phyloP scores from a whole-genome alignment of 2,329 filamentous ascomycete species.

The Fusarium sp. region DNA sequence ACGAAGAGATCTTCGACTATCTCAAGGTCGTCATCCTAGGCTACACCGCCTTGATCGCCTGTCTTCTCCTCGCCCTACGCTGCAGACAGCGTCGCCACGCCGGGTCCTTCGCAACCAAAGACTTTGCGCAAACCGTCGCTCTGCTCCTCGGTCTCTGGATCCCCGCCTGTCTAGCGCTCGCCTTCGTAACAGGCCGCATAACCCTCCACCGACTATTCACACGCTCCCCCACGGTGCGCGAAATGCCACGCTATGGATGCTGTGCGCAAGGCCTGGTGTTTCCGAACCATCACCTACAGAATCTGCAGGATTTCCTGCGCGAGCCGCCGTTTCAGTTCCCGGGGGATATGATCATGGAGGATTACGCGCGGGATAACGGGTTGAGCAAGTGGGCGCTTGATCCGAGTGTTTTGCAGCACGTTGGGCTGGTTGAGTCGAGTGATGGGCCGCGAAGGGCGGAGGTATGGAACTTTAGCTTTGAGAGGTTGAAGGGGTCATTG shows the following conservation, averaged over 20 bases:
- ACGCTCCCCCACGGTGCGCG: conserved; percentile 39
- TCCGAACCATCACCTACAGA: conserved; percentile 43
- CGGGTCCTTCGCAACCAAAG: conserved; percentile 13
- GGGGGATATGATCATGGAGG: conserved; percentile 49
- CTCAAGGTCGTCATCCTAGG: conserved; percentile 37
- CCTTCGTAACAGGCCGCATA: conserved; percentile 44
- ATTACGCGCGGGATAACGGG: conserved; percentile 42
- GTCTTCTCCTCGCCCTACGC: conserved; percentile 11
- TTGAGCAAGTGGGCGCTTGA: conserved; percentile 50
- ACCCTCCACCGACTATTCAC: conserved; percentile 40
- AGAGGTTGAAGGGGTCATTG: conserved; percentile 22
- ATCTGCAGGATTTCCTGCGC: conserved; percentile 40
- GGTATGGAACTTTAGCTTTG: conserved; percentile 51
- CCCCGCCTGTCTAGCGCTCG: conserved; percentile 45
- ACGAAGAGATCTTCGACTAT: conserved; percentile 47
- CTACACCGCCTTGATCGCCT: conserved; percentile 37
- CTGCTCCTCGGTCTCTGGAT: conserved; percentile 44
- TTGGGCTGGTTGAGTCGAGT: conserved; percentile 46
- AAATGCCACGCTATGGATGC: conserved; percentile 52
- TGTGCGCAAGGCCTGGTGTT: conserved; percentile 51
- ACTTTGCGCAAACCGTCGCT: conserved; percentile 40
- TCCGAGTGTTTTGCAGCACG: conserved; percentile 51
- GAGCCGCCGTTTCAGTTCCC: conserved; percentile 47
- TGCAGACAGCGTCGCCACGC: conserved; percentile 16
- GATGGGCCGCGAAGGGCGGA: conserved; percentile 41